Evolutionary conservation across 2,329 filamentous ascomycete species (phyloP).

Genomic region (Hymenoscyphus albidus): DNA sequence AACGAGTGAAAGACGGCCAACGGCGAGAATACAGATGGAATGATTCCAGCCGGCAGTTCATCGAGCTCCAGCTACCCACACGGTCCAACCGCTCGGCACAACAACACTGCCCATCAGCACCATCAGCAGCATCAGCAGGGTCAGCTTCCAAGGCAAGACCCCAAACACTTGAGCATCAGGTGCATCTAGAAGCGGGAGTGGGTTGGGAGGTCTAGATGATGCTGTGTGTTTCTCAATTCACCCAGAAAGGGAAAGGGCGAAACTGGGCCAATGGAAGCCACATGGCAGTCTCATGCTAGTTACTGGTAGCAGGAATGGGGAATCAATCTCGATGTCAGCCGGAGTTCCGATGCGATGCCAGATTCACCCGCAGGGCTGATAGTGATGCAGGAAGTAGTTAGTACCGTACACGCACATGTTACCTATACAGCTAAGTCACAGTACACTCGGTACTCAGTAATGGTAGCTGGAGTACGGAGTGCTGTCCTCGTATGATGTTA

Average conservation of each 20-base stretch:
- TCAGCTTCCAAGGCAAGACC: neutral
- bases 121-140: neutral
- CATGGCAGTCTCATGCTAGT: neutral
- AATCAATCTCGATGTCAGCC: neutral
- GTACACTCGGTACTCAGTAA: no score
- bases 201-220: neutral
- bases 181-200: neutral
- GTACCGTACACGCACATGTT: neutral
- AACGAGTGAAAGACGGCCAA: no score
- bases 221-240: neutral
- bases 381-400: neutral
- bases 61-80: no score
- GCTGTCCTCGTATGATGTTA: neutral
- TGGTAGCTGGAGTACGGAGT: no score
- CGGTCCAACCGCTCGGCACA: neutral
- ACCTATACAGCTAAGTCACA: neutral
- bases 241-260: neutral
- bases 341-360: conserved; percentile 1
- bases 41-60: no score
- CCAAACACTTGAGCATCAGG: neutral
- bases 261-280: neutral
- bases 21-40: no score
- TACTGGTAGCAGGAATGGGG: neutral
- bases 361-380: neutral
- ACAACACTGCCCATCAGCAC: neutral